phyloP scores from a whole-genome alignment of 345 rosid species.

The Eucalyptus cloeziana region DNA sequence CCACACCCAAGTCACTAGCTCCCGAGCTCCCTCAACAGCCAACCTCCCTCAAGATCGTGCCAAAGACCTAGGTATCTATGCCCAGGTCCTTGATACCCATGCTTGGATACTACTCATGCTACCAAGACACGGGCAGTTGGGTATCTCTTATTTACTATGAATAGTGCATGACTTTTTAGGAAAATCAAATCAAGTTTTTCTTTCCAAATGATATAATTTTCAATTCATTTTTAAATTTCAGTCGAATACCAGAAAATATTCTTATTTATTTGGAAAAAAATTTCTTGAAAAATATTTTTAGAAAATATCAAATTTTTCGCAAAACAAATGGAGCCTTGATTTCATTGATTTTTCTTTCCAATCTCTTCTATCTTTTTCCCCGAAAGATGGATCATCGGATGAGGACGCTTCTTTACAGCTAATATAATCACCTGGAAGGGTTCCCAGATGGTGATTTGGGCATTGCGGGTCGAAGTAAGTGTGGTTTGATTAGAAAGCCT shows the following conservation, averaged over 20 bases:
- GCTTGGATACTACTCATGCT: not conserved
- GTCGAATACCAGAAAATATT: accelerated
- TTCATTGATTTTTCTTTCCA: too few species aligned
- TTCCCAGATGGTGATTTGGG: not conserved
- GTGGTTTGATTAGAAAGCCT: not conserved
- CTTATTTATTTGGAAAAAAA: not conserved
- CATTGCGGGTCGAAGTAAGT: not conserved
- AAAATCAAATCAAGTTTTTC: too few species aligned
- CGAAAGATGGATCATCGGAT: not conserved
- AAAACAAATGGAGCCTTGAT: not conserved
- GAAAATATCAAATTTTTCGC: not conserved
- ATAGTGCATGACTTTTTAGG: too few species aligned
- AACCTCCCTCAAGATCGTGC: not conserved
- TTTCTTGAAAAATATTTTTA: not conserved
- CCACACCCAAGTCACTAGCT: not conserved
- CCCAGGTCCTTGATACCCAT: accelerated
- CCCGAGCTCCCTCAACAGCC: not conserved
- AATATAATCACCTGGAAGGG: not conserved
- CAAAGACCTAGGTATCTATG: not conserved
- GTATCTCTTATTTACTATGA: too few species aligned
- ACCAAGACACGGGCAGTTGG: accelerated
- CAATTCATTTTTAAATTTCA: not conserved
- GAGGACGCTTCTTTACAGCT: not conserved
- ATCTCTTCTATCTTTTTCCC: too few species aligned
- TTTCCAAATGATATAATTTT: not conserved